Evolutionary conservation across 2,329 filamentous ascomycete genomes (phyloP), one percentile per base, ranked within the genome.

Genomic region (Hortaea werneckii): DNA sequence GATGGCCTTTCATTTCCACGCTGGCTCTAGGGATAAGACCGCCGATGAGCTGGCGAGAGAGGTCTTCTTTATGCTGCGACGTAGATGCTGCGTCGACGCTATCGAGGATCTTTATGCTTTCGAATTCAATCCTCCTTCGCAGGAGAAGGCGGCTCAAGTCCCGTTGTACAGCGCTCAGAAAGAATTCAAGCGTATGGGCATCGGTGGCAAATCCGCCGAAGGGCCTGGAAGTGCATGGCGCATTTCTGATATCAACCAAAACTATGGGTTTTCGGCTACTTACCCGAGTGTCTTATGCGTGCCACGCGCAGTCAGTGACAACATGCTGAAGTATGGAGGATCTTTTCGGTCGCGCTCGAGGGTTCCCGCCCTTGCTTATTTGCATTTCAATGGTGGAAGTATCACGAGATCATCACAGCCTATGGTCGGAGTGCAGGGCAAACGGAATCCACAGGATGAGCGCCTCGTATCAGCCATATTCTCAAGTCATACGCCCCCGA

Each of bases 381-480:
- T 95, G n/a, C 92, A 98, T 65, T 75, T 95, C 58, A 98, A 96
- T 64, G 95, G 94, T 63, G 96, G 92, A 65, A 92, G 89, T 26
- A 95, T 98, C 53, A 95, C 90, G 1, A 78, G 92, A 61, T 94
- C 88, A 61, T 94, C 90, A 3, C 92, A 98, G 63, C 92, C 92
- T 0, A 73, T 90, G 47, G 85, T 90, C 1, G 92, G 92, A 10
- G 78, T 96, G 26, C 80, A 85, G 51, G 58, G 57, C 20, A 92
- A 94, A 59, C 81, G 90, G 38, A 96, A 89, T 59, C 86, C 94
- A 29, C 92, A 98, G 64, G 92, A 98, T 61, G 92, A 98, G 67
- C 87, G 88, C 58, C 78, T 98, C 4, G 82, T 98, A 13, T 83
- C 86, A 20, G 87, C 92, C 4, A 96, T 94, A 46, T 98, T 95